Evolutionary conservation across 2,329 filamentous ascomycete species (phyloP), one percentile per base, ranked within the genome.

Genomic region (Macrophomina pseudophaseolina): DNA sequence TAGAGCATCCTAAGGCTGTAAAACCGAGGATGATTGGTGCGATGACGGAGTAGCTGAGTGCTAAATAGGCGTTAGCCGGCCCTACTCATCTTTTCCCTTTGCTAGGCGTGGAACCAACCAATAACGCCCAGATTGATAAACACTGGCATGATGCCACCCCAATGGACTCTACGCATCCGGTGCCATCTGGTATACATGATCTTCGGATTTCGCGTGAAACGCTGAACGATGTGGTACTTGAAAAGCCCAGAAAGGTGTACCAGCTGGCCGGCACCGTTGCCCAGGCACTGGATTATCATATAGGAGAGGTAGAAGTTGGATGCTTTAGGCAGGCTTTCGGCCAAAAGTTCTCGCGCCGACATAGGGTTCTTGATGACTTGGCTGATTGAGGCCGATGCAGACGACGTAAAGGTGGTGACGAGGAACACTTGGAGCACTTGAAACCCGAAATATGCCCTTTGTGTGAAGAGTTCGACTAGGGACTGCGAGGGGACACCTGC

Each of bases 231-330:
- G 72, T 93, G 97, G 89, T 94, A 97, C 69, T 90, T 83, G 52
- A 93, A 74, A 4, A 99, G 84, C 3, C 88, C 87, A 18, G 87
- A 88, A 23, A 97, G 86, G 74, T 98, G 95, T 14, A 97, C 82
- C 5, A 87, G 88, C 23, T 97, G 86, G 74, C 98, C 95, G 12
- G 97, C 82, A 4, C 98, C 83, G 0, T 92, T 94, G 8, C 40
- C 48, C 5, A 65, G 63, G 0, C 94, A 93, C 74, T 98, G 95
- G 8, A 99, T 88, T 75, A 97, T 90, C 89, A 99, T 94, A 85
- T 99, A 99, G 1, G 93, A 94, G 83, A 98, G 98, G 82, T 98
- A 99, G 79, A 98, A 99, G 75, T 97, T 97, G 71, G 93, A 91
- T 0, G 94, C 90, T 71, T 88, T 91, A 1, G 95, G 95, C 5